A percentile compares a stretch with the other conserved stretches of the same genome.
phyloP scores from a whole-genome alignment of 352 stramenopile species.

The Phytophthora sp. region DNA sequence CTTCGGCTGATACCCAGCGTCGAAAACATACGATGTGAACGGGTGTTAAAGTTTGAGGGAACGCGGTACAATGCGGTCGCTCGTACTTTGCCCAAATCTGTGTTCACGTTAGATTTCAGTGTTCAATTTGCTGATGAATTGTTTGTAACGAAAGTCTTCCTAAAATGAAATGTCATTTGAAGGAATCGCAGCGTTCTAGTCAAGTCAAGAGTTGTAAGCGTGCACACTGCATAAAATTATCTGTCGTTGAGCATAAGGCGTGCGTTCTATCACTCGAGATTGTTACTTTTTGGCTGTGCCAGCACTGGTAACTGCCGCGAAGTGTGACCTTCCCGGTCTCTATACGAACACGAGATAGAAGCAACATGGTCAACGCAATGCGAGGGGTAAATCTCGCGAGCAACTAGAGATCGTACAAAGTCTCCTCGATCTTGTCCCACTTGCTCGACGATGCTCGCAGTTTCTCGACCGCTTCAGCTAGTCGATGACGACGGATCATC shows the following conservation, averaged over 20 bases:
- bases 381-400: neutral
- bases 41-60: no score
- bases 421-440: slow-evolving; percentile 84
- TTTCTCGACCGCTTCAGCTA: slow-evolving; percentile 71
- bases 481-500: slow-evolving; percentile 72
- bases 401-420: slow-evolving; percentile 61
- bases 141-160: no score
- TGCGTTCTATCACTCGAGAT: slow-evolving; percentile 18
- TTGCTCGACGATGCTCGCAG: slow-evolving; percentile 60
- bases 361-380: slow-evolving; percentile 15
- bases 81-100: no score
- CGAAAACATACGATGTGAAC: no score
- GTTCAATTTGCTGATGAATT: no score
- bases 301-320: slow-evolving; percentile 6
- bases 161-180: no score
- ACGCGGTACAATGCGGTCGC: no score
- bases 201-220: no score
- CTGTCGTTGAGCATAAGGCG: neutral
- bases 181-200: no score
- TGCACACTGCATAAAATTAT: slow-evolving; percentile 10
- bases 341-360: slow-evolving; percentile 14
- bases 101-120: no score
- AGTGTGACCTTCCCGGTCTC: slow-evolving; percentile 20
- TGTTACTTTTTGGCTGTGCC: slow-evolving; percentile 20
- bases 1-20: no score